These are phyloP conservation scores for Fennellomyces sp. DNA, from an alignment of 371 early-diverging fungal genomes.

Conservation along the genomic window DNA sequence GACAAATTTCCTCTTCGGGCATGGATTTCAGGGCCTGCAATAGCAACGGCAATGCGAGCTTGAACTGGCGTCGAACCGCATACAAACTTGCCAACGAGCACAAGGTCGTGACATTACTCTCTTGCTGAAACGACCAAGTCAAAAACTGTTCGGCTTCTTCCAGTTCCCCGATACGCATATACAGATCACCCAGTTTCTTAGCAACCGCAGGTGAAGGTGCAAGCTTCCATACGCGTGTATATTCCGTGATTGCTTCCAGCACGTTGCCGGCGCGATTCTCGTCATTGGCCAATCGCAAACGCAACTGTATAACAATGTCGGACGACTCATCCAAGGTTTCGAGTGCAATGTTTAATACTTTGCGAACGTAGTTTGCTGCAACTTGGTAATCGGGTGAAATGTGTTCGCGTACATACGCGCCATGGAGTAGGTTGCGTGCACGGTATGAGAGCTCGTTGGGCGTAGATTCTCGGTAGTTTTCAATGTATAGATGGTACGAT, in stretches of 20 bases:
- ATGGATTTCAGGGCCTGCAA: constrained; percentile 35
- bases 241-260: constrained; percentile 46
- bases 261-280: constrained; percentile 43
- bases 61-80: constrained; percentile 45
- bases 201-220: constrained; percentile 14
- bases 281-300: constrained; percentile 42
- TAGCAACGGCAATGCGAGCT: constrained; percentile 46
- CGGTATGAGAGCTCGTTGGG: constrained; percentile 41
- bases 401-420: constrained; percentile 52
- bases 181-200: constrained; percentile 55
- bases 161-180: constrained; percentile 54
- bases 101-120: constrained; percentile 20
- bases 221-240: constrained; percentile 33
- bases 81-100: constrained; percentile 50
- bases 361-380: constrained; percentile 40
- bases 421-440: constrained; percentile 50
- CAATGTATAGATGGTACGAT: constrained; percentile 52
- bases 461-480: constrained; percentile 40
- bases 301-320: constrained; percentile 29
- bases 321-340: constrained; percentile 34
- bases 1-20: constrained; percentile 32
- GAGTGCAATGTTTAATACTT: constrained; percentile 41
- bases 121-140: constrained; percentile 43
- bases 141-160: constrained; percentile 54
- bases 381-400: constrained; percentile 39